Base-by-base conservation (phyloP, 2,329 filamentous ascomycete genomes). In the Xylariaceae sp. region DNA sequence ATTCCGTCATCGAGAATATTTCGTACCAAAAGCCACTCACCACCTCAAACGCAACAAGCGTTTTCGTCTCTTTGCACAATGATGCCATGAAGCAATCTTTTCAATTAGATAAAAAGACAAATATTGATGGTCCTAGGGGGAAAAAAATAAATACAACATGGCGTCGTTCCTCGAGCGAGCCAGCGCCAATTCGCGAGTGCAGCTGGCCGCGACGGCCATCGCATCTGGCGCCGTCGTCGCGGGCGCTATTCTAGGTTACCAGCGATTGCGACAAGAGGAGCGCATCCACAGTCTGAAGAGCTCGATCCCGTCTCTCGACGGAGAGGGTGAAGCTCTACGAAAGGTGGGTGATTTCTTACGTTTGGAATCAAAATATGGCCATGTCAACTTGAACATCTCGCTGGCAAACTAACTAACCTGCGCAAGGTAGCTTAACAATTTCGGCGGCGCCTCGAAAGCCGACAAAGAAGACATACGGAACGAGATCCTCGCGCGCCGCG, bases 161-260 rank as follows among this genome's bases (percentile, higher is more conserved):
- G 67, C 78, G 37, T 79, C 78, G 26, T 74, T 80, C 31, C 53
- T 82, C 24, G 71, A 76, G 37, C 76, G 79, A 50, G 73, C 76
- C 4, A 68, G 79, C 36, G 73, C 76, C 34, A 80, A 75, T 65
- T 74, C 79, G 29, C 78, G 78, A 23, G 70, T 82, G 37, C 90
- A 92, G 71, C 78, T 95, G 31, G 82, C 86, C 16, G 84, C 87
- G 3, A 92, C 90, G 0, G 91, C 91, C 2, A 78, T 91, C 19
- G 75, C 85, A 12, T 88, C 86, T 0, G 86, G 85, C 16, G 82
- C 80, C 7, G 77, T 85, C 0, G 85, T 83, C 23, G 85, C 85
- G 2, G 79, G 79, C n/a, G 76, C 84, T 6, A 78, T 89, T 28
- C 73, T 89, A 12, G 83, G 84, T 17, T 87, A 85, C 65, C 87